Conservation (phyloP, 345 rosid species). For the Sonneratia alba region DNA sequence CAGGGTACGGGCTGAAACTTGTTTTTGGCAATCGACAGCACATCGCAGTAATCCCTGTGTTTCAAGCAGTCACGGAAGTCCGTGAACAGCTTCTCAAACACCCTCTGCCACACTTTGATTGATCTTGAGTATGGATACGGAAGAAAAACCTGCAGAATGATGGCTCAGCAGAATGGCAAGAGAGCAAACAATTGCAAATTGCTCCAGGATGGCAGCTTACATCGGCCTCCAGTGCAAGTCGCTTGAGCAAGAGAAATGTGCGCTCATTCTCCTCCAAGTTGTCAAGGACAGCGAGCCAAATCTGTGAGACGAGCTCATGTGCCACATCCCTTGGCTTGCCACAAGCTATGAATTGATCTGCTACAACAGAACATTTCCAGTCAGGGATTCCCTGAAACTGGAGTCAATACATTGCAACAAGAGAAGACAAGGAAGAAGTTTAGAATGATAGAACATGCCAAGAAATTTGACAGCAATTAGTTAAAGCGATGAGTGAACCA, state of each 20-base stretch:
- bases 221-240: slow-evolving; percentile 61
- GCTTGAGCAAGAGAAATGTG: slow-evolving; percentile 61
- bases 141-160: slow-evolving; percentile 46
- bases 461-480: background rate
- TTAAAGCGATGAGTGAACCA: no score
- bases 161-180: background rate
- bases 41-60: slow-evolving; percentile 49
- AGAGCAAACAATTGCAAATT: background rate
- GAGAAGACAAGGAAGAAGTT: background rate
- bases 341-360: slow-evolving; percentile 81
- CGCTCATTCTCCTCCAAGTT: slow-evolving; percentile 69
- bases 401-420: background rate
- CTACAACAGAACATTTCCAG: background rate
- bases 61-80: slow-evolving; percentile 75
- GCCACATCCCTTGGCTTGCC: slow-evolving; percentile 69
- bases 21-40: slow-evolving; percentile 58
- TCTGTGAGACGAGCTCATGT: slow-evolving; percentile 62
- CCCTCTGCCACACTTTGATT: slow-evolving; percentile 55
- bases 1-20: slow-evolving; percentile 72
- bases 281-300: slow-evolving; percentile 78
- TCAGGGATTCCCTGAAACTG: background rate
- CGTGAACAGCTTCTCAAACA: slow-evolving; percentile 74
- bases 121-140: slow-evolving; percentile 83
- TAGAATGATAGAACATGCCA: background rate
- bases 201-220: slow-evolving; percentile 30